Evolutionary conservation across 495 filamentous ascomycete species (phyloP).

Genomic region (Penicillium silybi): DNA sequence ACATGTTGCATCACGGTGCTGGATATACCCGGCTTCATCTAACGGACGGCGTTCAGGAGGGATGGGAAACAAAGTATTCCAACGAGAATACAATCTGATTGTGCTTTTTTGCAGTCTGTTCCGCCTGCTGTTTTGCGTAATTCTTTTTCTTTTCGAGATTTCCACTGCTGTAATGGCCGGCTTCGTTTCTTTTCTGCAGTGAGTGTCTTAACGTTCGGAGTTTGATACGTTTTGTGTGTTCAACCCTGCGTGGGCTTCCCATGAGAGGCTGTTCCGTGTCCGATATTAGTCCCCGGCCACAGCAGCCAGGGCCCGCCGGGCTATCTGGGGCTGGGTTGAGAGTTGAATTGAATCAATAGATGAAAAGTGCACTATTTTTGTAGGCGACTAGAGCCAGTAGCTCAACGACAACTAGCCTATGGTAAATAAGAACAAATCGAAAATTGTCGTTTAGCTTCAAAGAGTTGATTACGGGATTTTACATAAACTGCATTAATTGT

Average conservation of each 20-base stretch:
- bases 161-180: conserved; percentile 30
- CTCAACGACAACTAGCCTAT: not conserved
- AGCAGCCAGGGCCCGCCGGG: not conserved
- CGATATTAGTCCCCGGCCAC: not conserved
- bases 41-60: conserved; percentile 42
- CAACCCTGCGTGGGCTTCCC: not conserved
- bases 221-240: not conserved
- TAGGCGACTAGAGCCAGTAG: not conserved
- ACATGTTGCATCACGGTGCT: conserved; percentile 53
- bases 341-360: not conserved
- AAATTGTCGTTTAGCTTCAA: too few species aligned
- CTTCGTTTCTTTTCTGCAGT: conserved; percentile 13
- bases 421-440: not conserved
- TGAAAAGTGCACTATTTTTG: not conserved
- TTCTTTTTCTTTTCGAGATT: conserved; percentile 5
- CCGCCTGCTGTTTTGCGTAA: conserved; percentile 2
- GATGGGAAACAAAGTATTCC: conserved; percentile 24
- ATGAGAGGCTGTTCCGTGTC: not conserved
- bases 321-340: not conserved
- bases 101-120: conserved; percentile 15
- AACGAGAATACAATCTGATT: conserved; percentile 27
- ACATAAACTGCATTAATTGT: too few species aligned
- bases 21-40: conserved; percentile 53
- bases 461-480: too few species aligned
- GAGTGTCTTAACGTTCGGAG: conserved; percentile 1